These are phyloP conservation scores for Nicotiana tabacum DNA, from an alignment of 257 asterid genomes.

Conservation along the genomic window DNA sequence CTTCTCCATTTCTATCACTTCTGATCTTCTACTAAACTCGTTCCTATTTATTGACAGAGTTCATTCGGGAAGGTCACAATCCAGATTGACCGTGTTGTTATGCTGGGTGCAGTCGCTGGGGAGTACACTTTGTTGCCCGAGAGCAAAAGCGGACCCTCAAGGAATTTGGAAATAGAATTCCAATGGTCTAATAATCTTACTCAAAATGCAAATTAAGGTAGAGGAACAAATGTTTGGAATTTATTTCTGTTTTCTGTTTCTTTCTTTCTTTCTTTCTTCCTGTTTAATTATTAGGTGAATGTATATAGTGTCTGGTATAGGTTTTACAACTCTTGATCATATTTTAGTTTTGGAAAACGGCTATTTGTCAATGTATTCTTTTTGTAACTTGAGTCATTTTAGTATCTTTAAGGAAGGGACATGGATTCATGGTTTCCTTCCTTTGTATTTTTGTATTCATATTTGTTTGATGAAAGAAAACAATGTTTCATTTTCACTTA, in stretches of 20 bases:
- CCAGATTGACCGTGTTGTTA: constrained; percentile 96
- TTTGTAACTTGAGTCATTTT: constrained; percentile 30
- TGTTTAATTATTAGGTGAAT: constrained; percentile 18
- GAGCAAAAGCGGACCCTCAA: constrained; percentile 93
- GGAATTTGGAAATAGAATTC: constrained; percentile 89
- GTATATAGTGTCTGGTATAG: constrained; percentile 39
- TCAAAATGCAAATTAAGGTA: constrained; percentile 13
- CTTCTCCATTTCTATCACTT: background rate
- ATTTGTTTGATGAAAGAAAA: constrained; percentile 13
- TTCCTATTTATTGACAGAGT: constrained; percentile 44
- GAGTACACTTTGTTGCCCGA: constrained; percentile 83
- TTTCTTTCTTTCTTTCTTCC: constrained; percentile 16
- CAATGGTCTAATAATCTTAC: constrained; percentile 73
- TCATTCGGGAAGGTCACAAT: constrained; percentile 96
- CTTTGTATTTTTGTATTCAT: constrained; percentile 1
- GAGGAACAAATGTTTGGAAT: constrained; percentile 16
- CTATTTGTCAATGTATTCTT: constrained; percentile 27
- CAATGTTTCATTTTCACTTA: background rate
- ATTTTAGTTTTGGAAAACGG: constrained; percentile 15
- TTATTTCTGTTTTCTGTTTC: background rate
- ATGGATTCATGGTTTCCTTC: constrained; percentile 20
- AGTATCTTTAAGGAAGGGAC: background rate
- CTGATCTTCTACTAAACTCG: background rate
- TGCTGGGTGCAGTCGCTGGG: constrained; percentile 97
- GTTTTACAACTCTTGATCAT: constrained; percentile 17